Percentiles rank a stretch among this genome's conserved stretches.
Evolutionary conservation across 257 asterid genomes (phyloP).

Genomic region (Solanum pimpinellifolium): DNA sequence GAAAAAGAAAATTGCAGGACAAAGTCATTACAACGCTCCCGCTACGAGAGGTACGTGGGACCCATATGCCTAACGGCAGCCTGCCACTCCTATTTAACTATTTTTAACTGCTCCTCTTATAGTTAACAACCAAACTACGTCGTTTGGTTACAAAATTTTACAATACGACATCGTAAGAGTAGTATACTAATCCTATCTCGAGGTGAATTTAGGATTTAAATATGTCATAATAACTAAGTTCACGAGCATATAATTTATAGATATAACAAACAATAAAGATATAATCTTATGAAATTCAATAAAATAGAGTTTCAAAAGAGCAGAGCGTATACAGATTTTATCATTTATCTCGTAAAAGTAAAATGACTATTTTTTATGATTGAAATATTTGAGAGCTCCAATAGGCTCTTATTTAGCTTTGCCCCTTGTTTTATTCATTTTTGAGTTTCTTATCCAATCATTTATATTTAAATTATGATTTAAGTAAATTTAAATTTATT

Average conservation of each 20-base stretch:
- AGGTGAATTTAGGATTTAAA: neutral
- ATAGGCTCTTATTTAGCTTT: neutral
- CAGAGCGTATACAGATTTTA: neutral
- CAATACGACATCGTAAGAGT: neutral
- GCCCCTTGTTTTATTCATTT: neutral
- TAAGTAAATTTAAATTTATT: neutral
- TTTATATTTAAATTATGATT: neutral
- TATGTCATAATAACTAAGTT: neutral
- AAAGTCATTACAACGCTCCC: neutral
- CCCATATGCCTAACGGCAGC: neutral
- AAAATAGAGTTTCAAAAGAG: neutral
- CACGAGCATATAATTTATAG: neutral
- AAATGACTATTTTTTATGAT: rapidly evolving
- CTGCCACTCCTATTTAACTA: neutral
- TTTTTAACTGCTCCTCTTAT: neutral
- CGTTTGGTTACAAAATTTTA: neutral
- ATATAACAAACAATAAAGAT: neutral
- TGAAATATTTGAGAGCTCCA: neutral
- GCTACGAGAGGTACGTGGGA: neutral
- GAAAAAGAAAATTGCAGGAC: neutral
- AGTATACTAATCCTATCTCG: neutral
- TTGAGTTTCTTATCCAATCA: neutral
- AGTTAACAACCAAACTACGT: neutral
- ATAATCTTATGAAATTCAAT: neutral
- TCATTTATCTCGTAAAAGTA: rapidly evolving